A percentile compares a stretch with the other conserved stretches of the same genome.
Evolutionary conservation across 2,329 filamentous ascomycete species (phyloP).

Genomic region (Aspergillus awamori): DNA sequence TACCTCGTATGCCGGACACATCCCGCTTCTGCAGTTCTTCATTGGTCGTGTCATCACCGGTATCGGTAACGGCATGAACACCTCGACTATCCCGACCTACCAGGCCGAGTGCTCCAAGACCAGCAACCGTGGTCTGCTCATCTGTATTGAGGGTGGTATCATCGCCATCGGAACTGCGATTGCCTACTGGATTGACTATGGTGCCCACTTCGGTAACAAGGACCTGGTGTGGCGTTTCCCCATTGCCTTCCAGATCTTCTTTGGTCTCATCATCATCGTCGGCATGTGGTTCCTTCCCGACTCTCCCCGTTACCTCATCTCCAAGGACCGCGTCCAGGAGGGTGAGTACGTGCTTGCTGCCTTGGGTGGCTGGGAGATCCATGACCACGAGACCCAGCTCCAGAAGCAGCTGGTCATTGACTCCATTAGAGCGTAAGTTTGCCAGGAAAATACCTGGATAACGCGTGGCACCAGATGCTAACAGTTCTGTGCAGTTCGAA

Average conservation of each 20-base stretch:
- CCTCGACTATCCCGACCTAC: constrained; percentile 57
- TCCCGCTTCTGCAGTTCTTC: constrained; percentile 54
- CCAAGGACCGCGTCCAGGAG: constrained; percentile 49
- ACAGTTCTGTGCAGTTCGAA: constrained; percentile 54
- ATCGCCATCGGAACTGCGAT: constrained; percentile 57
- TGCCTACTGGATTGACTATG: constrained; percentile 57
- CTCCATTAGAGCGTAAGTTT: constrained; percentile 61
- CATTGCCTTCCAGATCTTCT: constrained; percentile 57
- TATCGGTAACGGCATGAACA: constrained; percentile 60
- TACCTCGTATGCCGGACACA: constrained; percentile 33
- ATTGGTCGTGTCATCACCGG: constrained; percentile 57
- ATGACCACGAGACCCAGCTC: constrained; percentile 59
- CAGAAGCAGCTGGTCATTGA: constrained; percentile 72
- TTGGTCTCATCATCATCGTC: constrained; percentile 49
- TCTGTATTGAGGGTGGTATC: constrained; percentile 60
- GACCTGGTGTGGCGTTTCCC: constrained; percentile 55
- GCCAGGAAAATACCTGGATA: constrained; percentile 9
- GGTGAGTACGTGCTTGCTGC: constrained; percentile 56
- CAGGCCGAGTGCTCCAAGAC: constrained; percentile 58
- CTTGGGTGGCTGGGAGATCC: constrained; percentile 50
- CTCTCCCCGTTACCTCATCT: constrained; percentile 51
- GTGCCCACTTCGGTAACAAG: constrained; percentile 40
- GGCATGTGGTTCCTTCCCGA: constrained; percentile 50
- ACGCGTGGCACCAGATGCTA: constrained; percentile 38
- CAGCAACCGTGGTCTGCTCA: constrained; percentile 62